A percentile compares a stretch with the other conserved stretches of the same genome.
Conservation (phyloP, 75 land plant species). For the Pseudotsuga menziesii region DNA sequence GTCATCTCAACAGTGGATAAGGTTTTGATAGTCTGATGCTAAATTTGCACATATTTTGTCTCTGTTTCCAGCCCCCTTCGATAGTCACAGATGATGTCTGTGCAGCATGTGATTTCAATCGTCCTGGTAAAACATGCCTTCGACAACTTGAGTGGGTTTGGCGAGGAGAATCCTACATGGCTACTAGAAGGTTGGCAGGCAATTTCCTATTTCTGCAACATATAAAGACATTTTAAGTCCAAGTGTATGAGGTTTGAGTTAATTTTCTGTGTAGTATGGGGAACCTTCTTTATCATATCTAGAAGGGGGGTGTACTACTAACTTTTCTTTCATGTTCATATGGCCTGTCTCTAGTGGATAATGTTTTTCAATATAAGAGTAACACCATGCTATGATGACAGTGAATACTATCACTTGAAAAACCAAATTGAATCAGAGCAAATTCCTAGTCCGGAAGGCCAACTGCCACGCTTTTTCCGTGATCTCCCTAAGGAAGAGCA, state of each 20-base stretch:
- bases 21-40: not conserved
- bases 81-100: conserved; percentile 97
- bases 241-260: not conserved
- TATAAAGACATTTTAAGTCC: not conserved
- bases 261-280: not conserved
- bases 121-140: conserved; percentile 94
- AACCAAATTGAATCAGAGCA: conserved; percentile 91
- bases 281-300: not conserved
- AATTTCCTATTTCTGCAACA: not conserved
- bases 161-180: conserved; percentile 92
- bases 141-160: conserved; percentile 99
- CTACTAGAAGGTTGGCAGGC: conserved; percentile 69
- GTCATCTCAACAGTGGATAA: not conserved
- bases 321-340: conserved; percentile 5
- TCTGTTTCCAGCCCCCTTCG: conserved; percentile 81
- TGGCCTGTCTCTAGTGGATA: not conserved
- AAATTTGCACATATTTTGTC: not conserved
- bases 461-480: conserved; percentile 60
- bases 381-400: conserved; percentile 15
- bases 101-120: conserved; percentile 99
- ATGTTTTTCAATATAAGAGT: conserved; percentile 1
- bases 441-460: conserved; percentile 54
- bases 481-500: conserved; percentile 85
- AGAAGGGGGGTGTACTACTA: not conserved
- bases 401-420: conserved; percentile 95